These are phyloP conservation scores for Jaapia argillacea DNA, from an alignment of 768 basidiomycete genomes.

Conservation along the genomic window DNA sequence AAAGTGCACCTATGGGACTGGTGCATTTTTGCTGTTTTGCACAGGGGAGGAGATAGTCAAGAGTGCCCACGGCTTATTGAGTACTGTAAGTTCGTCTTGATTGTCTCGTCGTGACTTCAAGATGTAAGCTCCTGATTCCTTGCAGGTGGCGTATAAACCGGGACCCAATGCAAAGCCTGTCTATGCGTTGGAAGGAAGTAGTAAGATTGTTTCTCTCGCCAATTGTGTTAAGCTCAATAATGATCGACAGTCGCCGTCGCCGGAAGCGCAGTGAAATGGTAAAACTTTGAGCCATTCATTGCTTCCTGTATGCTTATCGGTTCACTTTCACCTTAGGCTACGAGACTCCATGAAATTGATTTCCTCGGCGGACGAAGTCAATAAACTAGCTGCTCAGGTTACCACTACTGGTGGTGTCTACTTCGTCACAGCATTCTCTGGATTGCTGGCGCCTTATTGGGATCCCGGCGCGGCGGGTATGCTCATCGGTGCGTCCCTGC, in stretches of 20 bases:
- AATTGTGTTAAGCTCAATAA: neutral
- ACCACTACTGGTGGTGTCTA: constrained; percentile 81
- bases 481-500: constrained; percentile 53
- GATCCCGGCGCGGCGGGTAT: constrained; percentile 85
- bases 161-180: constrained; percentile 70
- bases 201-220: constrained; percentile 30
- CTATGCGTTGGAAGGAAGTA: constrained; percentile 92
- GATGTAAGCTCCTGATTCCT: neutral
- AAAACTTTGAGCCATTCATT: constrained; percentile 27
- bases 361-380: constrained; percentile 71
- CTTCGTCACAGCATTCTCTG: constrained; percentile 96
- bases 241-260: constrained; percentile 70
- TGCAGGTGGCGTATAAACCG: constrained; percentile 81
- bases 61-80: constrained; percentile 80
- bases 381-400: constrained; percentile 69
- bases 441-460: constrained; percentile 96
- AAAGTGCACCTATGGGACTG: constrained; percentile 97
- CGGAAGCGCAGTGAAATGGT: constrained; percentile 93
- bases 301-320: neutral
- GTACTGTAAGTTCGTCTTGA: constrained; percentile 46
- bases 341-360: constrained; percentile 88
- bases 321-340: too few relatives aligned
- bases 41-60: constrained; percentile 82
- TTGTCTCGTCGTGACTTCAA: neutral
- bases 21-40: constrained; percentile 93